Evolutionary conservation across 2,329 filamentous ascomycete genomes (phyloP).

Genomic region (Stagonosporopsis cucurbitacearum): DNA sequence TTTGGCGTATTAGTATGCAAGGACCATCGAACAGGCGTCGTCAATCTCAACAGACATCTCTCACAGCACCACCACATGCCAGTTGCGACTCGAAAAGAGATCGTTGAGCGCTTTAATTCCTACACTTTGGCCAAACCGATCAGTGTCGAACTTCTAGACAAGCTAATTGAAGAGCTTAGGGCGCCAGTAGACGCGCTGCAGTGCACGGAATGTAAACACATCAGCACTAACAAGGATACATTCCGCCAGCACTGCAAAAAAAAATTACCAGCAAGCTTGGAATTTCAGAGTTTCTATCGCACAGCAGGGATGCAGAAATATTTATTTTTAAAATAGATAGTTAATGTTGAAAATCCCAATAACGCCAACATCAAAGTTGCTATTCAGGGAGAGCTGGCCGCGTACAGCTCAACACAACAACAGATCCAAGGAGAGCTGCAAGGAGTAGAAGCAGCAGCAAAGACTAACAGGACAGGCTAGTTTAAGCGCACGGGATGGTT

Average conservation of each 20-base stretch:
- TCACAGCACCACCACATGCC: background rate
- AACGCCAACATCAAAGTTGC: background rate
- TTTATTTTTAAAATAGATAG: background rate
- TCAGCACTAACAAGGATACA: background rate
- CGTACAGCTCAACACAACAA: background rate
- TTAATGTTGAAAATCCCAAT: background rate
- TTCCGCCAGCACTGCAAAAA: background rate
- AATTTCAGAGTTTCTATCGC: background rate
- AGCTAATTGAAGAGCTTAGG: background rate
- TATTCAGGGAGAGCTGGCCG: background rate
- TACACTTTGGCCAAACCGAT: background rate
- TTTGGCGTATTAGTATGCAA: slow-evolving; percentile 1
- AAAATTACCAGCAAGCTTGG: background rate
- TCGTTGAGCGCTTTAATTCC: background rate
- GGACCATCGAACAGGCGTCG: background rate
- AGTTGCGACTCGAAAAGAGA: background rate
- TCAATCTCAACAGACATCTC: background rate
- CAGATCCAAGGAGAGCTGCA: background rate
- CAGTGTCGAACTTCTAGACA: background rate
- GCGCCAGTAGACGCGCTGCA: background rate
- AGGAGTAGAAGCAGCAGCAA: background rate
- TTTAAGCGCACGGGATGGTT: background rate
- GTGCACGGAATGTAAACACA: background rate
- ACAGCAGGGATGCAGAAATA: background rate
- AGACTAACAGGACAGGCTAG: background rate